Base-by-base conservation (phyloP, 805 yeast genomes). In the Wickerhamiella hasegawae region DNA sequence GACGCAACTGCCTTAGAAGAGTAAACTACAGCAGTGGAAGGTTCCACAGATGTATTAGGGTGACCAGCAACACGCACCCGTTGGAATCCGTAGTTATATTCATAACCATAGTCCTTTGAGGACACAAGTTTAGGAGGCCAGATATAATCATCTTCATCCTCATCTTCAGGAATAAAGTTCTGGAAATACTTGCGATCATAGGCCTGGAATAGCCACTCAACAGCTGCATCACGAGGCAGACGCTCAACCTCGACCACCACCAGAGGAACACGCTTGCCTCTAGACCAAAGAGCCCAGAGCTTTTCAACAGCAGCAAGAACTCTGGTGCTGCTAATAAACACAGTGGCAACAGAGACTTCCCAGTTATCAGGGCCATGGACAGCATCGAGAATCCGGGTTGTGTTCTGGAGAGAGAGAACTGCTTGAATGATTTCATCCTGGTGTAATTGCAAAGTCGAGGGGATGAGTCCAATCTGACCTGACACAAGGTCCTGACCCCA, bases 401-500 rank as follows among this genome's bases (percentile, higher is more conserved):
- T 68, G 55, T 84, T 90, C 52, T 82, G 93, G 33, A 85, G 63
- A 0, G 94, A 63, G 18, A 84, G 54, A 0, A 63, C 59, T 0
- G 72, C 49, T 34, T 71, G 68, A 3, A 52, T 40, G 4, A 20
- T 27, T 3, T 49, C 41, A 9, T 55, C 59, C 1, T 42, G 36
- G 12, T 33, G 45, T 26, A 80, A 46, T 3, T 56, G 65, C 85
- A 87, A 79, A 10, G 69, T 54, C 1, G 69, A 54, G 0, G 98
- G 96, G 2, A 76, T 53, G 27, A 90, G 60, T 2, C 94, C 92
- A 26, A 90, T 85, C 58, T 90, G 97, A 0, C 98, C 98, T 34
- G 96, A 81, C 10, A 85, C 62, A 2, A 77, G 74, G 5, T 73
- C 54, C 19, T 65, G 56, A 37, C 71, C 69, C 15, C 51, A 51